These are phyloP conservation scores for Pseudonectria buxi DNA, from an alignment of 2,329 filamentous ascomycete genomes.

Conservation along the genomic window DNA sequence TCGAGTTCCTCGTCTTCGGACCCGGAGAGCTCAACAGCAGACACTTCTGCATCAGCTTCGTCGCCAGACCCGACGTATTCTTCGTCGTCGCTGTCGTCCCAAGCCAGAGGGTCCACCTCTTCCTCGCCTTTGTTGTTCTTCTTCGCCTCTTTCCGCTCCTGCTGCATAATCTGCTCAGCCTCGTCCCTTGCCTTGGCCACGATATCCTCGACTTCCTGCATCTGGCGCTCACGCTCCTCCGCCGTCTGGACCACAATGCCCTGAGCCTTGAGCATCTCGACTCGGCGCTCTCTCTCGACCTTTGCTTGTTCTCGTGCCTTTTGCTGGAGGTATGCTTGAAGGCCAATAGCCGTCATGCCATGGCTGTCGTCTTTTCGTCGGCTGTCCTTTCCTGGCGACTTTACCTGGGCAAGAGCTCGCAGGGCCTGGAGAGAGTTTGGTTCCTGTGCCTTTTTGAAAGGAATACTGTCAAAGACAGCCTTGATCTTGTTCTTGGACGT, in stretches of 20 bases:
- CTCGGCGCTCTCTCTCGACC: slow-evolving; percentile 66
- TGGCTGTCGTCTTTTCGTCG: slow-evolving; percentile 37
- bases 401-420: slow-evolving; percentile 68
- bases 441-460: slow-evolving; percentile 56
- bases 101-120: slow-evolving; percentile 44
- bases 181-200: slow-evolving; percentile 78
- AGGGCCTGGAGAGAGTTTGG: slow-evolving; percentile 58
- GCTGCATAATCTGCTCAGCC: slow-evolving; percentile 64
- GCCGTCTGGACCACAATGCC: slow-evolving; percentile 77
- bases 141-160: slow-evolving; percentile 69
- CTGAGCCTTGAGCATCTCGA: slow-evolving; percentile 70
- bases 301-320: slow-evolving; percentile 76
- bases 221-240: slow-evolving; percentile 78
- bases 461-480: slow-evolving; percentile 64
- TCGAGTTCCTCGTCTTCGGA: slow-evolving; percentile 36
- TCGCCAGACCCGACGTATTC: slow-evolving; percentile 37
- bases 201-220: slow-evolving; percentile 79
- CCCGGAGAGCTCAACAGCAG: slow-evolving; percentile 37
- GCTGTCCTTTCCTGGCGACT: slow-evolving; percentile 52
- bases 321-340: slow-evolving; percentile 61
- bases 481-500: slow-evolving; percentile 46
- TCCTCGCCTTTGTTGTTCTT: slow-evolving; percentile 47
- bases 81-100: slow-evolving; percentile 52
- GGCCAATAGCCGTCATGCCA: slow-evolving; percentile 61
- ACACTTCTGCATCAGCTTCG: slow-evolving; percentile 32